phyloP scores from a whole-genome alignment of 805 yeast genomes.

The Vanderwaltozyma verrucispora region DNA sequence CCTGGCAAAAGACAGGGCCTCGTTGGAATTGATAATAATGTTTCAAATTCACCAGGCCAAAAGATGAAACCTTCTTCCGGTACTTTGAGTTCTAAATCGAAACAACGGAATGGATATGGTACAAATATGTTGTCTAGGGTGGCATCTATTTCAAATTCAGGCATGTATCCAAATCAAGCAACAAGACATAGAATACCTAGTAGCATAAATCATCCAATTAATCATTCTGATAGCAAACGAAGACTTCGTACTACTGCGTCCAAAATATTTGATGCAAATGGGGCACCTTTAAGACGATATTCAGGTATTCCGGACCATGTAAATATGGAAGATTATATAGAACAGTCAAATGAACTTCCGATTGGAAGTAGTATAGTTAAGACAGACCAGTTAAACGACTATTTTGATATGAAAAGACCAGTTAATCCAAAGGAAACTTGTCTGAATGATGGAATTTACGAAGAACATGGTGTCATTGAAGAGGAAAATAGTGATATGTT shows the following conservation, averaged over 20 bases:
- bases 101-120: neutral
- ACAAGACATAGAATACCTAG: conserved; percentile 2
- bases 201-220: conserved; percentile 1
- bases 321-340: conserved; percentile 35
- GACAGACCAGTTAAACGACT: neutral
- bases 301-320: conserved; percentile 60
- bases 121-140: neutral
- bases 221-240: conserved; percentile 10
- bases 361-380: neutral
- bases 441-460: neutral
- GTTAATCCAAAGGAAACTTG: neutral
- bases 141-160: neutral
- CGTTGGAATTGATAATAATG: conserved; percentile 10
- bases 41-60: conserved; percentile 1
- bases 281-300: conserved; percentile 61
- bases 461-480: conserved; percentile 12
- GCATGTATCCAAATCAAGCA: conserved; percentile 1
- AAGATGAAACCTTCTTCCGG: neutral
- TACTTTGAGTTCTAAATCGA: neutral
- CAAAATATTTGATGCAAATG: conserved; percentile 61
- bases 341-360: conserved; percentile 6
- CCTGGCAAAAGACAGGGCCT: conserved; percentile 21
- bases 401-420: neutral
- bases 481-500: conserved; percentile 9
- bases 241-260: conserved; percentile 60